Percentiles rank a stretch among this genome's conserved stretches.
These are phyloP conservation scores for Hypoxylon sp. DNA, from an alignment of 2,329 filamentous ascomycete species.

Conservation along the genomic window DNA sequence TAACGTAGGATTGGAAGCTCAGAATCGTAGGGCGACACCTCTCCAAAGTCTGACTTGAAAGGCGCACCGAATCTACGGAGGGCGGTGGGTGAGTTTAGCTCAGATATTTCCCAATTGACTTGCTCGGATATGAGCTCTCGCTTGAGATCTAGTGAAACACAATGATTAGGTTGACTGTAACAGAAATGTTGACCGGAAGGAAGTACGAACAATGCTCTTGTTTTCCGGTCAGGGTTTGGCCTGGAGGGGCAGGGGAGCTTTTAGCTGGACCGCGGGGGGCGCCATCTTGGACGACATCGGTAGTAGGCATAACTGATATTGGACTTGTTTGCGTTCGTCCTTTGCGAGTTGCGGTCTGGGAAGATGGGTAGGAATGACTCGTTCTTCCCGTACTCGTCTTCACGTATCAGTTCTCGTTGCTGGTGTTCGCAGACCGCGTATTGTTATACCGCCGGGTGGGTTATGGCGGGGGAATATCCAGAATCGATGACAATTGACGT, in stretches of 20 bases:
- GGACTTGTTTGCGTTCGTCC: constrained; percentile 3
- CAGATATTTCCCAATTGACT: constrained; percentile 89
- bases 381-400: constrained; percentile 6
- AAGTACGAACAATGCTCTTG: constrained; percentile 89
- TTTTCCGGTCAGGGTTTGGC: constrained; percentile 83
- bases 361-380: not conserved
- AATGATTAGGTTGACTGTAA: constrained; percentile 42
- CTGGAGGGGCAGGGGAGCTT: constrained; percentile 55
- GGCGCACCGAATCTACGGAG: constrained; percentile 95
- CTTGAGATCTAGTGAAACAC: constrained; percentile 80
- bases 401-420: constrained; percentile 20
- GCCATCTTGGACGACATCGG: constrained; percentile 46
- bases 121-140: constrained; percentile 93
- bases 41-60: constrained; percentile 92
- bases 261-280: constrained; percentile 41
- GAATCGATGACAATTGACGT: constrained; percentile 20
- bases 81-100: constrained; percentile 95
- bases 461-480: constrained; percentile 39
- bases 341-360: not conserved
- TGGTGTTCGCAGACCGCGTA: constrained; percentile 7
- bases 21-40: constrained; percentile 93
- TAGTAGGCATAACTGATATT: constrained; percentile 47
- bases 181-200: constrained; percentile 5
- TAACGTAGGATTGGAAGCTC: constrained; percentile 94
- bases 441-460: constrained; percentile 21